phyloP scores from a whole-genome alignment of 148 eudicot species.

The Rhododendron simsii region DNA sequence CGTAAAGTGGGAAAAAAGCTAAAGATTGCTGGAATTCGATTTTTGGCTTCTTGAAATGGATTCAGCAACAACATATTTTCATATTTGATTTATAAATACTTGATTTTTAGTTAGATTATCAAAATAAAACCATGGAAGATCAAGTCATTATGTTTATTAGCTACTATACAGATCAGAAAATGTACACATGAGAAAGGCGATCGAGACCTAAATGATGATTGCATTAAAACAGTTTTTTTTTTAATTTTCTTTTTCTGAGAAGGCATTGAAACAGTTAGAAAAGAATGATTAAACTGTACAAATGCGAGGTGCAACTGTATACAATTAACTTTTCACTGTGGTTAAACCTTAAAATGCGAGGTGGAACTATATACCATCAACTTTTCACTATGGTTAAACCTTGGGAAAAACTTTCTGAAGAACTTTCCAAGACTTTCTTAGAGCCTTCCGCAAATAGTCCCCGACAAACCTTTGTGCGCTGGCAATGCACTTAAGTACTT shows the following conservation, averaged over 20 bases:
- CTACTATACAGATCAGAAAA: background rate
- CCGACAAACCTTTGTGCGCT: background rate
- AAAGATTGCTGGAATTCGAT: background rate
- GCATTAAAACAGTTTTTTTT: background rate
- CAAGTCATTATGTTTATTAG: background rate
- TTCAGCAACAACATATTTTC: background rate
- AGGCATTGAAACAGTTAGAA: background rate
- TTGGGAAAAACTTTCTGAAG: background rate
- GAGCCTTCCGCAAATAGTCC: background rate
- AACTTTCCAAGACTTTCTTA: background rate
- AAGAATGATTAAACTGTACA: background rate
- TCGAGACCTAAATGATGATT: background rate
- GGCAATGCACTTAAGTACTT: background rate
- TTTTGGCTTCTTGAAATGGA: background rate
- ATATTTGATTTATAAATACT: background rate
- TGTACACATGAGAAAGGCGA: background rate
- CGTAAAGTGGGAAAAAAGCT: background rate
- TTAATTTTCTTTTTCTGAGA: too few relatives aligned
- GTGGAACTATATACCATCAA: background rate
- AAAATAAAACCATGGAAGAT: background rate
- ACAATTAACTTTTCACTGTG: background rate
- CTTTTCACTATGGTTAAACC: background rate
- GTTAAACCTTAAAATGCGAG: background rate
- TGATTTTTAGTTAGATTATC: background rate
- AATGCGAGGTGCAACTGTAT: background rate